A percentile compares a stretch with the other conserved stretches of the same genome.
Conservation (phyloP, 2,329 filamentous ascomycete species). For the Sporothrix humicola region DNA sequence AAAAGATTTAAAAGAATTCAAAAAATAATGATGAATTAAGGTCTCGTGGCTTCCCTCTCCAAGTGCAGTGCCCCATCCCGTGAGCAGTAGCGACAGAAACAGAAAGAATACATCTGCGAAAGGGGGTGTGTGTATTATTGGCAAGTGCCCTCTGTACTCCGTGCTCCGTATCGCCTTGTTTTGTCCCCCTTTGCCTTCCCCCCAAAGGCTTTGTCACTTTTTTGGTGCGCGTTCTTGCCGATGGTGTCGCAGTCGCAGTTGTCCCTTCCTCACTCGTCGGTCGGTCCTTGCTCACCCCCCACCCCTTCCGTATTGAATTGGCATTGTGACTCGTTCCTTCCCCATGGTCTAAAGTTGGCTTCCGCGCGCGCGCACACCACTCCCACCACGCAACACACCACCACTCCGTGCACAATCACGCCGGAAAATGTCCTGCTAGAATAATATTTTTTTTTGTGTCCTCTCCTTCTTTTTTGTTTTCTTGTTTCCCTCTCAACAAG, state of each 20-base stretch:
- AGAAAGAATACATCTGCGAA: not conserved
- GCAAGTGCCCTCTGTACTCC: not conserved
- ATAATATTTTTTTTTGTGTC: slow-evolving; percentile 32
- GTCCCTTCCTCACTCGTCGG: slow-evolving; percentile 7
- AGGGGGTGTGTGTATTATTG: not conserved
- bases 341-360: slow-evolving; percentile 27
- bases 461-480: slow-evolving; percentile 18
- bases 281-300: not conserved
- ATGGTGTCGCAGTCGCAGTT: not conserved
- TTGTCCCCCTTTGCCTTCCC: slow-evolving; percentile 17
- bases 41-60: slow-evolving; percentile 32
- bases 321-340: slow-evolving; percentile 29
- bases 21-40: slow-evolving; percentile 15
- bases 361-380: slow-evolving; percentile 33
- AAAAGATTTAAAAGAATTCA: slow-evolving; percentile 6
- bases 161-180: slow-evolving; percentile 15
- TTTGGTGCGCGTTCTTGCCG: not conserved
- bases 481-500: slow-evolving; percentile 15
- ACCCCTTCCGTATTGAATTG: slow-evolving; percentile 22
- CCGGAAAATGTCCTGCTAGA: slow-evolving; percentile 32
- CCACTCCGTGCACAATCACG: slow-evolving; percentile 30
- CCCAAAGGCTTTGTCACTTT: slow-evolving; percentile 26
- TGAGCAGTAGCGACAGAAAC: slow-evolving; percentile 24
- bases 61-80: slow-evolving; percentile 27
- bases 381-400: slow-evolving; percentile 30